Conservation (phyloP, 2,329 filamentous ascomycete genomes). For the Chaetomiaceae sp. region DNA sequence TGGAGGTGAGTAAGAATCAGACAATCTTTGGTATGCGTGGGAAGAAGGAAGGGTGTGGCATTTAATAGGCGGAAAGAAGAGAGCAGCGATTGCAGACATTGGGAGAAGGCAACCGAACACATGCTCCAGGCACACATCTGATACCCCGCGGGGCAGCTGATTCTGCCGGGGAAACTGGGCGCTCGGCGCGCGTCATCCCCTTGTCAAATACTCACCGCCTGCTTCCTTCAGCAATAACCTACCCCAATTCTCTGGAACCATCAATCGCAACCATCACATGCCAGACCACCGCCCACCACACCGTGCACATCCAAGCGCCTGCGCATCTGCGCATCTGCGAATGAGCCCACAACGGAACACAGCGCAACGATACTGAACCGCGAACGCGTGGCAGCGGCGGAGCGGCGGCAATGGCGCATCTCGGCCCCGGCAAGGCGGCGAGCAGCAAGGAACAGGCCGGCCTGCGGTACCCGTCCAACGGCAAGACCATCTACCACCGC, state of each 20-base stretch:
- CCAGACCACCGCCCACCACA: no score
- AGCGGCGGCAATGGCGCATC: constrained; percentile 41
- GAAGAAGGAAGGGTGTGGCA: no score
- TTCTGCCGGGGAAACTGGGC: not conserved
- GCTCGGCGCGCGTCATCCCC: no score
- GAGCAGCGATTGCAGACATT: no score
- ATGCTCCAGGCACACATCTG: no score
- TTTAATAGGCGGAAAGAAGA: no score
- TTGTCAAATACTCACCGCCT: no score
- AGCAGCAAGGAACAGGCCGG: constrained; percentile 45
- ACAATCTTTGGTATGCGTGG: no score
- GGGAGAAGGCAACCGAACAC: no score
- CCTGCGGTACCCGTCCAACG: constrained; percentile 82
- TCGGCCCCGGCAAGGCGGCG: constrained; percentile 39
- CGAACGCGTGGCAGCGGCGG: not conserved
- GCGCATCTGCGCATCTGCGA: not conserved
- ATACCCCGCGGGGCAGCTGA: not conserved
- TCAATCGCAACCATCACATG: not conserved
- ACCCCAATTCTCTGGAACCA: no score
- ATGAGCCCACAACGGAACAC: not conserved
- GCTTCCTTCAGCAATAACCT: no score
- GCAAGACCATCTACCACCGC: constrained; percentile 97
- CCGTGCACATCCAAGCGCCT: not conserved
- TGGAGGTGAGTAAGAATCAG: no score
- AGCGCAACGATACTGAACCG: not conserved